A percentile compares a stretch with the other conserved stretches of the same genome.
These are phyloP conservation scores for Bretschneidera sinensis DNA, from an alignment of 345 rosid species.

Conservation along the genomic window DNA sequence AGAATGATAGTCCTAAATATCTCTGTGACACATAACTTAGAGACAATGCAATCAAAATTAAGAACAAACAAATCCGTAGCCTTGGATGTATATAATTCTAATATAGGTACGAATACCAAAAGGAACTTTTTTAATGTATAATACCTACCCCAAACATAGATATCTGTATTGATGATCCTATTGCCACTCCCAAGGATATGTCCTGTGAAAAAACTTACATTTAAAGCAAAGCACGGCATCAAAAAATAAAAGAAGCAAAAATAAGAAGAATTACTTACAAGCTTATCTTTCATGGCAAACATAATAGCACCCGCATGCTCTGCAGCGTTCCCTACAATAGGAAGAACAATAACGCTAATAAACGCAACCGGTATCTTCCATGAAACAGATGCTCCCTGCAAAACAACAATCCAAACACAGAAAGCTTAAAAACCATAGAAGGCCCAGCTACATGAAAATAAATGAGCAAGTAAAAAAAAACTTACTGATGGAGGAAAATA, in stretches of 20 bases:
- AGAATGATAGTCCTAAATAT: no score
- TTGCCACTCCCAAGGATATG: slow-evolving; percentile 92
- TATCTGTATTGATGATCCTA: slow-evolving; percentile 94
- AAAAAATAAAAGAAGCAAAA: not conserved
- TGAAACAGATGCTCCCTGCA: slow-evolving; percentile 73
- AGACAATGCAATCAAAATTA: no score
- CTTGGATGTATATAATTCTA: not conserved
- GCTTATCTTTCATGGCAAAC: slow-evolving; percentile 97
- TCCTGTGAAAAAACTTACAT: slow-evolving; percentile 44
- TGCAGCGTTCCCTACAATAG: slow-evolving; percentile 96
- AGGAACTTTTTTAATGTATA: not conserved
- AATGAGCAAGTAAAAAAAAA: not conserved
- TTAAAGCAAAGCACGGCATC: not conserved
- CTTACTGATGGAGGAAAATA: no score
- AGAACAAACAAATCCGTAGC: no score
- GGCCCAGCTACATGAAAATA: not conserved
- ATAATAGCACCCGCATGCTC: slow-evolving; percentile 97
- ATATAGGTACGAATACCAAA: not conserved
- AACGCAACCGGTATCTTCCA: slow-evolving; percentile 79
- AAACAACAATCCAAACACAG: slow-evolving; percentile 17
- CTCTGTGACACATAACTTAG: no score
- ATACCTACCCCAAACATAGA: slow-evolving; percentile 88
- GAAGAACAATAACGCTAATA: slow-evolving; percentile 92
- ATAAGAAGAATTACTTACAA: slow-evolving; percentile 38
- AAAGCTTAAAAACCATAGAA: slow-evolving; percentile 3